phyloP scores from a whole-genome alignment of 2,329 filamentous ascomycete genomes.

The Beauveria asiatica region DNA sequence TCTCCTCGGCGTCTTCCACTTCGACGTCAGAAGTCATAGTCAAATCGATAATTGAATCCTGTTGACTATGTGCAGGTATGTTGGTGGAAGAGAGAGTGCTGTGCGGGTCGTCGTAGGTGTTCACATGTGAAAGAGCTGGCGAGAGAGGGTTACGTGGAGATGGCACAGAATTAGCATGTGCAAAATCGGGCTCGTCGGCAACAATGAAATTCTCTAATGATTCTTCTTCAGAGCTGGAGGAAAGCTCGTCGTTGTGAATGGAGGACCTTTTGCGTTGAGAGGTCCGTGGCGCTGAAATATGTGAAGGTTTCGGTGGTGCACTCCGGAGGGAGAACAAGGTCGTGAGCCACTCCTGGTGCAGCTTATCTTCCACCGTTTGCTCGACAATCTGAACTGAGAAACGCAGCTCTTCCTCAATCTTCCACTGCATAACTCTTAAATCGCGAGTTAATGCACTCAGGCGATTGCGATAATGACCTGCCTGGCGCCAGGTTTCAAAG shows the following conservation, averaged over 20 bases:
- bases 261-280: background rate
- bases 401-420: constrained; percentile 41
- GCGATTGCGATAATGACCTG: constrained; percentile 38
- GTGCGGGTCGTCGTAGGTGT: background rate
- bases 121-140: background rate
- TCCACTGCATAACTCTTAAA: constrained; percentile 46
- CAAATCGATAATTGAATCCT: constrained; percentile 16
- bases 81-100: background rate
- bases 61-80: background rate
- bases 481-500: constrained; percentile 30
- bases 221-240: constrained; percentile 43
- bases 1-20: background rate
- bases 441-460: constrained; percentile 47
- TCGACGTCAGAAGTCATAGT: background rate
- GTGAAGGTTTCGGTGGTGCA: constrained; percentile 12
- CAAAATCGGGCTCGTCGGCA: constrained; percentile 15
- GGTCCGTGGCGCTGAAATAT: constrained; percentile 21
- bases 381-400: constrained; percentile 53
- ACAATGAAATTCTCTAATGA: constrained; percentile 40
- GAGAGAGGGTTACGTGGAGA: background rate
- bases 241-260: constrained; percentile 32
- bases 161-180: background rate
- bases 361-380: constrained; percentile 52
- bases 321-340: constrained; percentile 32
- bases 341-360: constrained; percentile 44